Evolutionary conservation across 768 basidiomycete species (phyloP), one percentile per base, ranked within the genome.

Genomic region (Collybia sordida): DNA sequence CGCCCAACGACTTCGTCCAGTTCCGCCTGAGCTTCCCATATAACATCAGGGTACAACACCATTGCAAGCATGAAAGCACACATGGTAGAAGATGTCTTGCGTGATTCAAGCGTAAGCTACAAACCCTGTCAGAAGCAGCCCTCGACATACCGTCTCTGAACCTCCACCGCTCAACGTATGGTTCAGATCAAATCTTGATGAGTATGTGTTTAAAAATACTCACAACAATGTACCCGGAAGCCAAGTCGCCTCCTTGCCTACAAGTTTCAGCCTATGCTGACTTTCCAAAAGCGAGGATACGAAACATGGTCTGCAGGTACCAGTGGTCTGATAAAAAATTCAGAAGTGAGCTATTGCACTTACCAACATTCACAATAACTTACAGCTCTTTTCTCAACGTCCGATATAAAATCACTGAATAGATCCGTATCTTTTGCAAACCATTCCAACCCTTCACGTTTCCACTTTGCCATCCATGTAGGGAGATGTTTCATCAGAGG

Each of bases 211-310:
- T n/a, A 38, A 41, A 21, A 12, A 35, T 21, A 12, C 45, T 27
- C n/a, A 47, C 45, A 47, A 47, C 45, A 47, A 19, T 12, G 22
- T 47, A 19, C 45, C 45, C 15, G 45, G 31, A 3, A 47, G 6
- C 45, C 45, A 47, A 24, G 45, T 17, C 2, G 45, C 45, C 22
- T 47, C 45, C 36, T 47, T 36, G 27, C 22, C 11, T 2, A 21
- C 4, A 12, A 47, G 31, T 3, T 18, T 22, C 21, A 35, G 28
- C 6, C 19, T 18, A 19, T 47, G 17, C 15, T 46, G 22, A 19
- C 19, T 47, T 24, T 47, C 35, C 4, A 47, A 19, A 8, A 37
- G 35, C 6, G 25, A 34, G 17, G 28, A 15, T n/a, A 35, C 25
- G 22, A 46, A 46, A 31, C 27, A 46, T 17, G 17, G 28, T 34